These are phyloP conservation scores for Spongispora temasekensis DNA, from an alignment of 1,284 basidiomycete genomes.

Conservation along the genomic window DNA sequence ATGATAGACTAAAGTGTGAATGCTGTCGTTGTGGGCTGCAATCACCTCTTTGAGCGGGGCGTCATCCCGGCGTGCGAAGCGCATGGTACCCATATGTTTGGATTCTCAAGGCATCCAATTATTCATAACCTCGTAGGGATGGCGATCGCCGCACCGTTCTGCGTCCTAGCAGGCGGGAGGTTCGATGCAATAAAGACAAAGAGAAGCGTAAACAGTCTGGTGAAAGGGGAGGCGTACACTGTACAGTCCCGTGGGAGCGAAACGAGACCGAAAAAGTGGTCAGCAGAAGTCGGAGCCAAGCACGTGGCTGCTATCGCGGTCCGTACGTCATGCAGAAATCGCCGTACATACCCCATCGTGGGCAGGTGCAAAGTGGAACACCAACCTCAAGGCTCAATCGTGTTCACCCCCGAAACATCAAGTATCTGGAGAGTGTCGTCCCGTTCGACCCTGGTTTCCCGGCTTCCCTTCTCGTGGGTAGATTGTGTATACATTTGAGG, in stretches of 20 bases:
- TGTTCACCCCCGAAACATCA: slow-evolving; percentile 44
- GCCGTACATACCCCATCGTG: slow-evolving; percentile 47
- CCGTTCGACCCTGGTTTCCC: slow-evolving; percentile 51
- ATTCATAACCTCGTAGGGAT: neutral
- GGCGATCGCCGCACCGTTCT: slow-evolving; percentile 43
- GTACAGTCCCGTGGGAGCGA: slow-evolving; percentile 26
- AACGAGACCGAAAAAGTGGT: slow-evolving; percentile 28
- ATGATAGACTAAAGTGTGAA: too few relatives aligned
- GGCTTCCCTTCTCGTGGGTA: slow-evolving; percentile 39
- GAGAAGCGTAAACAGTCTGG: slow-evolving; percentile 31
- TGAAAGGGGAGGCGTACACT: slow-evolving; percentile 25
- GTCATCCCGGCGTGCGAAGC: slow-evolving; percentile 50
- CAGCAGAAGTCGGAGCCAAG: slow-evolving; percentile 22
- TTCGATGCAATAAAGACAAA: slow-evolving; percentile 32
- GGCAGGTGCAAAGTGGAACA: slow-evolving; percentile 56
- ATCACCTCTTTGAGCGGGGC: slow-evolving; percentile 55
- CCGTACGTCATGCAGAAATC: slow-evolving; percentile 50
- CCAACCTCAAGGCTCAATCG: slow-evolving; percentile 49
- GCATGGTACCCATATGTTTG: slow-evolving; percentile 38
- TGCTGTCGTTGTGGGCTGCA: too few relatives aligned
- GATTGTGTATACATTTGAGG: too few relatives aligned
- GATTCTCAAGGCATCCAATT: neutral
- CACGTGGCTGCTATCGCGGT: slow-evolving; percentile 40
- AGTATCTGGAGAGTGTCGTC: slow-evolving; percentile 41
- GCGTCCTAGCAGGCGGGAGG: slow-evolving; percentile 36